Evolutionary conservation across 2,329 filamentous ascomycete species (phyloP).

Genomic region (Phialophora expanda): DNA sequence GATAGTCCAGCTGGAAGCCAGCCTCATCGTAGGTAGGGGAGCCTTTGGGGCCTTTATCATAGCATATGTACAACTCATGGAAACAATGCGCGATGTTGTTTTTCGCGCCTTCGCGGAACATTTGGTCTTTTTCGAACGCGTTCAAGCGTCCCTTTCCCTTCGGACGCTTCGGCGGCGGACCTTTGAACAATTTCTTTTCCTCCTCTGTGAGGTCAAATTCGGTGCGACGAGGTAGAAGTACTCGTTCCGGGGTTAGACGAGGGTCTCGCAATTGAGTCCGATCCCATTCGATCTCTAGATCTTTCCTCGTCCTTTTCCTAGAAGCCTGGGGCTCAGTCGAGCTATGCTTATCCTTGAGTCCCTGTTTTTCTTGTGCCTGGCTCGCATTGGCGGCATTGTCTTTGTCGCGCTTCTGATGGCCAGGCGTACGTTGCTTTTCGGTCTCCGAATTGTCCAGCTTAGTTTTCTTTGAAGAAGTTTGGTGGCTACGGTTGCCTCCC

Average conservation of each 20-base stretch:
- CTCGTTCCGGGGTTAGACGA: conserved; percentile 2
- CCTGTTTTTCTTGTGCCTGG: not conserved
- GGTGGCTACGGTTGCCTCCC: not conserved
- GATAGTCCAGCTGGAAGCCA: conserved; percentile 32
- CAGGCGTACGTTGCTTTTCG: not conserved
- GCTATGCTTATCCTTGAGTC: not conserved
- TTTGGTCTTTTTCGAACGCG: conserved; percentile 7
- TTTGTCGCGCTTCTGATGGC: not conserved
- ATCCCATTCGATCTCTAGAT: conserved; percentile 17
- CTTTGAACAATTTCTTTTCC: conserved; percentile 10
- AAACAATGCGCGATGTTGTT: conserved; percentile 1
- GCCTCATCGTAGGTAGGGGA: conserved; percentile 27
- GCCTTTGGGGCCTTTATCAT: conserved; percentile 23
- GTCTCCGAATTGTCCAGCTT: not conserved
- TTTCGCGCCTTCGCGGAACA: not conserved
- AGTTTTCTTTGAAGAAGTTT: not conserved
- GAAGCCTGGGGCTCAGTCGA: not conserved
- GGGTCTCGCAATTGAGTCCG: conserved; percentile 11
- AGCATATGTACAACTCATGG: conserved; percentile 18
- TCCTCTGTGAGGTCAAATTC: conserved; percentile 10
- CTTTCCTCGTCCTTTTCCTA: conserved; percentile 9
- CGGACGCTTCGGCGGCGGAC: conserved; percentile 9
- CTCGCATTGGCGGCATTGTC: not conserved
- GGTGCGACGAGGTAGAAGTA: conserved; percentile 5
- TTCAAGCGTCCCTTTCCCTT: conserved; percentile 8